A percentile compares a stretch with the other conserved stretches of the same genome.
Conservation (phyloP, 1,139 yeast genomes). For the Yamadazyma spencermartinsiae region DNA sequence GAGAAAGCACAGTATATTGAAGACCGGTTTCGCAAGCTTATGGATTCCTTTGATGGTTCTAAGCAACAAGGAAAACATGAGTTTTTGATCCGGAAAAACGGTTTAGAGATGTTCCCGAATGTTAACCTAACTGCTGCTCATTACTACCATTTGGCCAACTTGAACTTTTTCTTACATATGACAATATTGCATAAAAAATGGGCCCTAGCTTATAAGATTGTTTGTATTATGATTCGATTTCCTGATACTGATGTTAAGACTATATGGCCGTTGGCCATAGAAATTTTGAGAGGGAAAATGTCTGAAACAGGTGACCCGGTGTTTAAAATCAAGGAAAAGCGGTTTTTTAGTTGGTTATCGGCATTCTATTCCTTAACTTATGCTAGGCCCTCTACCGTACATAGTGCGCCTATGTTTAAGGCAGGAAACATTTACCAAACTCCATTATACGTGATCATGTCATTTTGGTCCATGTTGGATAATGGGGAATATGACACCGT, state of each 20-base stretch:
- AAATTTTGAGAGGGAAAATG: constrained; percentile 23
- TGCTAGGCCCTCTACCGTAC: constrained; percentile 10
- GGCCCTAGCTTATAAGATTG: constrained; percentile 54
- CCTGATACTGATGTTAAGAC: constrained; percentile 52
- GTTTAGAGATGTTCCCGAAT: constrained; percentile 33
- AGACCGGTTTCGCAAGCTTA: constrained; percentile 16
- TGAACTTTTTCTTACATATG: constrained; percentile 35
- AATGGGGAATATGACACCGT: constrained; percentile 26
- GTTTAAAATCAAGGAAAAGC: constrained; percentile 24
- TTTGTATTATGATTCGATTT: constrained; percentile 47
- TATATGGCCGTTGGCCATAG: constrained; percentile 62
- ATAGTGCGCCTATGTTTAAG: constrained; percentile 40
- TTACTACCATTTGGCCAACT: constrained; percentile 31
- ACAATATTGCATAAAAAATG: constrained; percentile 50
- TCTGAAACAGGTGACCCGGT: constrained; percentile 3
- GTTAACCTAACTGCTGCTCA: constrained; percentile 1
- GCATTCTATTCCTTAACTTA: constrained; percentile 25
- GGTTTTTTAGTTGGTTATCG: constrained; percentile 37
- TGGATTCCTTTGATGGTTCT: constrained; percentile 22
- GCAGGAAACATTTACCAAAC: constrained; percentile 38
- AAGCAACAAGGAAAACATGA: constrained; percentile 19
- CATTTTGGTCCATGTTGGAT: constrained; percentile 37
- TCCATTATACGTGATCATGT: constrained; percentile 38
- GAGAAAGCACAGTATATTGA: constrained; percentile 7
- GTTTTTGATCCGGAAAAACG: constrained; percentile 26